Base-by-base conservation (phyloP, 495 filamentous ascomycete species). In the Filosporella fistucella region DNA sequence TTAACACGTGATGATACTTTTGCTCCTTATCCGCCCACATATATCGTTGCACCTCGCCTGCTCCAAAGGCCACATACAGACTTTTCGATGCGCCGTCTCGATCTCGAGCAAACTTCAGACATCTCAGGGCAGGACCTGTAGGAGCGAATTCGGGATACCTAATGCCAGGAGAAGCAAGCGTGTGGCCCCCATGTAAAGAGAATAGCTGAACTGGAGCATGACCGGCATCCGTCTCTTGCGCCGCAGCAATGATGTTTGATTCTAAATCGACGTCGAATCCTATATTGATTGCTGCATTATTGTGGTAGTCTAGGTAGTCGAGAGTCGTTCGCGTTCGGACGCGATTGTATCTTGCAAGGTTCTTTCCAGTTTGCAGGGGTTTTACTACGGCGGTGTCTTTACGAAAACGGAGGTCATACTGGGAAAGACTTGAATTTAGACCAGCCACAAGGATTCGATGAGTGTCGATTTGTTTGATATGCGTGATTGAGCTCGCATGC, bases 381-480 rank as follows among this genome's bases (percentile, higher is more conserved):
- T 36, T 12, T 7, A 22, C 1, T 26, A 32, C 6, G 13, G 28
- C 10, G 3, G 38, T 30, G 12, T 30, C 21, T 46, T 58, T 54
- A 32, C 42, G 43, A 35, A 47, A 62, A 12, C 59, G 52, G 9
- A 59, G 23, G 33, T 62, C 59, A 43, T 62, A 62, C 40, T 59
- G 46, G 28, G 47, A 55, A 3, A 62, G 30, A 12, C 21, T 48
- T 1, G 49, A 54, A 7, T 57, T 42, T 6, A 59, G 36, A 12
- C 59, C 59, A 4, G 56, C 43, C 14, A 62, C 59, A n/a, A 59
- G 1, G 18, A 59, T 36, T 10, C 52, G 52, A 21, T 56, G 38
- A 10, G 22, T 12, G 24, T 56, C 50, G 37, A 59, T 25, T 13
- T 54, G 50, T 25, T 49, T 56, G 49, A 59, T 58, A 34, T 62